Percentiles rank a stretch among this genome's conserved stretches.
phyloP scores from a whole-genome alignment of 805 yeast genomes.

The Saccharomycopsis oosterbeekiorum region DNA sequence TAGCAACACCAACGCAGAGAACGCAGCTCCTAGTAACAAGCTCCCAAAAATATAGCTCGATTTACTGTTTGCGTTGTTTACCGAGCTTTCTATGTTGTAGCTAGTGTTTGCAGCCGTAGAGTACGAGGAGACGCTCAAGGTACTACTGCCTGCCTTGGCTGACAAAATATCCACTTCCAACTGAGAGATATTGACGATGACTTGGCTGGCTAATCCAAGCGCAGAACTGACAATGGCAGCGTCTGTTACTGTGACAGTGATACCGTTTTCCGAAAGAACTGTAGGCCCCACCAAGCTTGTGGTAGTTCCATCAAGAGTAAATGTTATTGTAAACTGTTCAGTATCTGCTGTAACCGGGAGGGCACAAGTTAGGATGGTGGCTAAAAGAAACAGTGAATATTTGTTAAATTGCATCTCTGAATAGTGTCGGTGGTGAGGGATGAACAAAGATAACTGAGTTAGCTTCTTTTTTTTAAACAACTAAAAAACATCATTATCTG shows the following conservation, averaged over 20 bases:
- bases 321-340: not conserved
- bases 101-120: not conserved
- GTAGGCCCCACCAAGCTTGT: constrained; percentile 1
- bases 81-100: not conserved
- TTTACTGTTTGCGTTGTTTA: not conserved
- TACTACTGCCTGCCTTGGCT: not conserved
- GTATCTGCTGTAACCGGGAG: not conserved
- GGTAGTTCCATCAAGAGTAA: not conserved
- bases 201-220: not conserved
- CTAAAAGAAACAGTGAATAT: not conserved
- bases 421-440: too few species aligned
- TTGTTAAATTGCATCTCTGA: not conserved
- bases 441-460: too few species aligned
- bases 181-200: not conserved
- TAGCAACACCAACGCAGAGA: not conserved
- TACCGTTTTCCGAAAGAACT: not conserved
- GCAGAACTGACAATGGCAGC: not conserved
- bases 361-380: not conserved
- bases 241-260: not conserved
- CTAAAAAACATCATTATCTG: too few species aligned
- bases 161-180: not conserved
- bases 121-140: not conserved
- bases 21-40: not conserved
- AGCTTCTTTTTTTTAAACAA: too few species aligned
- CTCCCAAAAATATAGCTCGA: not conserved